Conservation (phyloP, 1,284 basidiomycete species). For the Coniferiporia sulphurascens region DNA sequence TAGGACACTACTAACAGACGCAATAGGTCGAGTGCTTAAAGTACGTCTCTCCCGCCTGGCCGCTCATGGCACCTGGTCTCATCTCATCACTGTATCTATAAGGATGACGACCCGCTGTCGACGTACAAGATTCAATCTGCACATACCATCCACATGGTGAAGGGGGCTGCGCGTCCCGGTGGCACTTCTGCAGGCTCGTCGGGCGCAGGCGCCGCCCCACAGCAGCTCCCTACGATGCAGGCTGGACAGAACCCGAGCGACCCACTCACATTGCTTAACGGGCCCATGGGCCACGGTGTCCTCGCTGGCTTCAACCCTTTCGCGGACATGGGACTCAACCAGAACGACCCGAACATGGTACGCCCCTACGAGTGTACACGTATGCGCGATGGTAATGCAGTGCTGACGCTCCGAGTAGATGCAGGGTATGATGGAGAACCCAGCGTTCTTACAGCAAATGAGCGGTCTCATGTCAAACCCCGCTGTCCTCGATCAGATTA, state of each 20-base stretch:
- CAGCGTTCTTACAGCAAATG: constrained; percentile 76
- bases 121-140: constrained; percentile 84
- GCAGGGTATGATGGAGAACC: constrained; percentile 80
- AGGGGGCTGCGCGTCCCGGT: constrained; percentile 60
- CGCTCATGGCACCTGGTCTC: not conserved
- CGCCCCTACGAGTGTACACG: constrained; percentile 21
- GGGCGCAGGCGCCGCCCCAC: constrained; percentile 33
- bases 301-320: constrained; percentile 81
- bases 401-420: constrained; percentile 44
- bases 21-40: constrained; percentile 66
- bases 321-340: constrained; percentile 78
- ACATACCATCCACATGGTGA: constrained; percentile 93
- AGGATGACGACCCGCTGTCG: constrained; percentile 81
- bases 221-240: constrained; percentile 72
- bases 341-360: constrained; percentile 88
- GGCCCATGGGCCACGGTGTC: constrained; percentile 63
- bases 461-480: constrained; percentile 73
- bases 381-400: not conserved
- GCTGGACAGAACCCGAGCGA: constrained; percentile 79
- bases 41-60: constrained; percentile 31
- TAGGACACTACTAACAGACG: not conserved
- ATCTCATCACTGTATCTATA: constrained; percentile 18
- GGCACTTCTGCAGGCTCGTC: constrained; percentile 28
- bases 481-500: constrained; percentile 78
- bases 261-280: constrained; percentile 71